phyloP scores from a whole-genome alignment of 1,284 basidiomycete species.

The Boletus holoroseus region DNA sequence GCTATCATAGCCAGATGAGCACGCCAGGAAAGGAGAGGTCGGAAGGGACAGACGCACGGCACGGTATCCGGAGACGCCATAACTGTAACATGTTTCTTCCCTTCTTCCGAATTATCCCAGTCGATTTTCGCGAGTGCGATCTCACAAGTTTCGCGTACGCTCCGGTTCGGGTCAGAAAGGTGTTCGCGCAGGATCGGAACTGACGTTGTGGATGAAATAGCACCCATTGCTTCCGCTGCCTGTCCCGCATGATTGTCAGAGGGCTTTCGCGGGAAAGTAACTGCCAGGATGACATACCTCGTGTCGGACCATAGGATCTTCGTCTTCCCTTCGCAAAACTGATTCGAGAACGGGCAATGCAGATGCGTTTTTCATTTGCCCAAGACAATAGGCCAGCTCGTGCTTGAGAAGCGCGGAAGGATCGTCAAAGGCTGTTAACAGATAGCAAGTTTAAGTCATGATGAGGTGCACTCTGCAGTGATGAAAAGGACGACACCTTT shows the following conservation, averaged over 20 bases:
- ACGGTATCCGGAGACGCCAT: constrained; percentile 33
- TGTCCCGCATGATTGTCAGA: constrained; percentile 31
- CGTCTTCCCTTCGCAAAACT: constrained; percentile 63
- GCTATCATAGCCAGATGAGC: constrained; percentile 18
- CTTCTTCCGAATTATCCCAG: constrained; percentile 83
- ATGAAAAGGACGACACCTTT: constrained; percentile 50
- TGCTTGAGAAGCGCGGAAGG: constrained; percentile 92
- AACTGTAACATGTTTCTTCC: constrained; percentile 39
- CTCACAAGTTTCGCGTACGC: constrained; percentile 95
- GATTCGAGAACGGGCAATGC: constrained; percentile 79
- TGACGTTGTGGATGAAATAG: constrained; percentile 71
- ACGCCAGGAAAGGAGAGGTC: constrained; percentile 12
- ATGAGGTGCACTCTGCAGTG: background rate
- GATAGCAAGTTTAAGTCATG: constrained; percentile 1
- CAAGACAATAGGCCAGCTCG: constrained; percentile 95
- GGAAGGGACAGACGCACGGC: constrained; percentile 33
- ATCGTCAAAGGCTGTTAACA: constrained; percentile 69
- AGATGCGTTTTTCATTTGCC: constrained; percentile 74
- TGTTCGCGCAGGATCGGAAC: constrained; percentile 73
- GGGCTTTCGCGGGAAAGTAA: background rate
- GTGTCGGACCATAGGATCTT: constrained; percentile 98
- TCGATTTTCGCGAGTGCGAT: constrained; percentile 94
- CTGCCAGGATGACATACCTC: constrained; percentile 53
- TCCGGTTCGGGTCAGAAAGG: constrained; percentile 67
- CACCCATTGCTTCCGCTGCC: constrained; percentile 98